Percentiles rank a stretch among this genome's conserved stretches.
These are phyloP conservation scores for Cytospora piceae DNA, from an alignment of 2,329 filamentous ascomycete species.

Conservation along the genomic window DNA sequence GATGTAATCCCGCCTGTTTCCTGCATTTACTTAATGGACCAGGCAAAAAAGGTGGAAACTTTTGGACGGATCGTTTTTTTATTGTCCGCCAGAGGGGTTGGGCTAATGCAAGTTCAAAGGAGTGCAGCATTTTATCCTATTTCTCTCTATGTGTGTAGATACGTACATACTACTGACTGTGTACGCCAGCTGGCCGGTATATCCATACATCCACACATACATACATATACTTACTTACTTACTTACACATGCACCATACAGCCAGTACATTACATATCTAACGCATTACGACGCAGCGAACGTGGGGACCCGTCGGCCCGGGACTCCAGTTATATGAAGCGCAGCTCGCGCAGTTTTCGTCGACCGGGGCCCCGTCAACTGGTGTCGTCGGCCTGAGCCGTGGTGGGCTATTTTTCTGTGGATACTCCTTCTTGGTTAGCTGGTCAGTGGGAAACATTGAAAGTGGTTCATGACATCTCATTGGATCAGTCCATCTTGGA, in stretches of 20 bases:
- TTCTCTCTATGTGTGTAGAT: no score
- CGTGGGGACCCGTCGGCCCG: conserved; percentile 3
- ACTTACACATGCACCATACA: background rate
- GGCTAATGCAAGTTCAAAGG: background rate
- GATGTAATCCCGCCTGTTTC: background rate
- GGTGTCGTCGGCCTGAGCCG: background rate
- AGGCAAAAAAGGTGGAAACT: no score
- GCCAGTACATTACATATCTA: background rate
- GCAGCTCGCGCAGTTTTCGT: no score
- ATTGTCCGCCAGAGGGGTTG: background rate
- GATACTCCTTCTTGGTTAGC: background rate
- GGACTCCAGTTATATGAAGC: background rate
- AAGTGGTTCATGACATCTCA: no score
- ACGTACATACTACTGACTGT: background rate
- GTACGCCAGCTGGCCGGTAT: background rate
- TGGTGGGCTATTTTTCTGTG: background rate
- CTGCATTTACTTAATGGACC: no score
- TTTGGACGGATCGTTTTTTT: no score
- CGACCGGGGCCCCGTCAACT: no score
- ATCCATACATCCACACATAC: background rate
- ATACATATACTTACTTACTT: background rate
- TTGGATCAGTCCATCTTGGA: no score
- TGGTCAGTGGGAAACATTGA: background rate
- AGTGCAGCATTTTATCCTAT: background rate
- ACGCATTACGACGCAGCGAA: no score